These are phyloP conservation scores for Fraxinus velutina DNA, from an alignment of 305 asterid genomes.

Conservation along the genomic window DNA sequence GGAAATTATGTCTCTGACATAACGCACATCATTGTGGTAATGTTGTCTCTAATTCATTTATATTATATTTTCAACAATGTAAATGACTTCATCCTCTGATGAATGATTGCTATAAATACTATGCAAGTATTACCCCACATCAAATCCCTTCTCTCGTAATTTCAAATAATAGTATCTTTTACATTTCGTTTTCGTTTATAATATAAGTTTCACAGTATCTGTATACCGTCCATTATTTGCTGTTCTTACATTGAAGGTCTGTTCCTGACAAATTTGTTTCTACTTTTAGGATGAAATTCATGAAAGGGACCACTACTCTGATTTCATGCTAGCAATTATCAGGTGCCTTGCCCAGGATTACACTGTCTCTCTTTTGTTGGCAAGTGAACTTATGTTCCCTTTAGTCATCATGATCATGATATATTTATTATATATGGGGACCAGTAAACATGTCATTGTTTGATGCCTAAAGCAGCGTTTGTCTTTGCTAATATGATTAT, in stretches of 20 bases:
- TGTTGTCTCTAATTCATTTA: slow-evolving; percentile 24
- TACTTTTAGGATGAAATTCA: slow-evolving; percentile 89
- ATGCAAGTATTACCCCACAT: background rate
- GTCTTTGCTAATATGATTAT: background rate
- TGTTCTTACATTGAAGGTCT: slow-evolving; percentile 14
- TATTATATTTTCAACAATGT: slow-evolving; percentile 7
- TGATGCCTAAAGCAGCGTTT: background rate
- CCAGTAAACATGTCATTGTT: background rate
- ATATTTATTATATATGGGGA: background rate
- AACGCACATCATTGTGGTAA: slow-evolving; percentile 95
- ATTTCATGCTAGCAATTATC: slow-evolving; percentile 92
- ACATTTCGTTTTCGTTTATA: slow-evolving; percentile 13
- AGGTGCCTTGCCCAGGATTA: slow-evolving; percentile 49
- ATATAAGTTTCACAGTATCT: background rate
- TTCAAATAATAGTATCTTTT: background rate
- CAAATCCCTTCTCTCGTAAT: background rate
- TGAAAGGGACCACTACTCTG: slow-evolving; percentile 96
- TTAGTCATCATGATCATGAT: slow-evolving; percentile 15
- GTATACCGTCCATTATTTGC: slow-evolving; percentile 20
- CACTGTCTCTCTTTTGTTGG: slow-evolving; percentile 16
- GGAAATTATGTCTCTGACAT: slow-evolving; percentile 46
- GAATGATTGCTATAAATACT: slow-evolving; percentile 3
- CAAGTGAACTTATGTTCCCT: slow-evolving; percentile 6
- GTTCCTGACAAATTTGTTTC: slow-evolving; percentile 29
- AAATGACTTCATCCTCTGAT: background rate